Conservation (phyloP, 345 rosid species). For the Carallia pectinifolia region DNA sequence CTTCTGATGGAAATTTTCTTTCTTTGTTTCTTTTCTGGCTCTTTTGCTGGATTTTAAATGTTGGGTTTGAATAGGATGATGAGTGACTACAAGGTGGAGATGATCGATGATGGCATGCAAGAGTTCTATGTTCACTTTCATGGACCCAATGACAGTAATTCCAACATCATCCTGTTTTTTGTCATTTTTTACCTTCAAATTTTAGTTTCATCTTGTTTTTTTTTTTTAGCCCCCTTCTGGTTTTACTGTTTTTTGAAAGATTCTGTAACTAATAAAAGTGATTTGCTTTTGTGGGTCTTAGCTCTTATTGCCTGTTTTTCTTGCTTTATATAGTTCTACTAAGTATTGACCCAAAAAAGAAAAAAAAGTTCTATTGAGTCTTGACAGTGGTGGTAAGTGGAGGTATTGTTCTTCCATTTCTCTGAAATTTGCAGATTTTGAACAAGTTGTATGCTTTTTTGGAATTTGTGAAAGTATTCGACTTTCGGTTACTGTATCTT, state of each 20-base stretch:
- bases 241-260: background rate
- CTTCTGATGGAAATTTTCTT: background rate
- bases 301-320: too few species aligned
- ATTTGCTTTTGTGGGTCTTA: too few species aligned
- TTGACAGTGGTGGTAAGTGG: too few species aligned
- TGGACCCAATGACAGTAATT: conserved; percentile 71
- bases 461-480: background rate
- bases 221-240: background rate
- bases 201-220: background rate
- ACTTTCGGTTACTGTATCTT: background rate
- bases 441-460: background rate
- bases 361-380: too few species aligned
- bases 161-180: conserved; percentile 12
- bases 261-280: too few species aligned
- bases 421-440: background rate
- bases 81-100: conserved; percentile 73
- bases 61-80: conserved; percentile 52
- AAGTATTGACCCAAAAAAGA: background rate
- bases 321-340: background rate
- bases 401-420: background rate
- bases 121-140: conserved; percentile 57
- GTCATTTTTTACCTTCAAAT: background rate
- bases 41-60: background rate
- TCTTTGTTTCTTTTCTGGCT: background rate
- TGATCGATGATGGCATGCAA: conserved; percentile 61